phyloP scores from a whole-genome alignment of 345 rosid genomes.

The Citrus sinensis region DNA sequence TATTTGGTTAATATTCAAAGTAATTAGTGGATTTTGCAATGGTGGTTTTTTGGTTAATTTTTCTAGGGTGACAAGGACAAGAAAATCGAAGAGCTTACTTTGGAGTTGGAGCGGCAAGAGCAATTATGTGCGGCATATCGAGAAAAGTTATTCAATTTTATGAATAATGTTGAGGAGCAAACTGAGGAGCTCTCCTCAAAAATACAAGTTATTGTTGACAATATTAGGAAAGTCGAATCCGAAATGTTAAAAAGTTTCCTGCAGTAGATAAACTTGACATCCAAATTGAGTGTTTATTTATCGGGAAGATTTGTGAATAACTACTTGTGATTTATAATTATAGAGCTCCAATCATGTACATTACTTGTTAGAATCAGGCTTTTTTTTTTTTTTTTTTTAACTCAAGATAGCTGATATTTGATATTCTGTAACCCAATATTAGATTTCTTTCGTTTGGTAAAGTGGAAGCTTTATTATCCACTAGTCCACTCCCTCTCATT shows the following conservation, averaged over 20 bases:
- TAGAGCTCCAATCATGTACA: constrained; percentile 3
- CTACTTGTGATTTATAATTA: not conserved
- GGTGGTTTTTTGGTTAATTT: constrained; percentile 7
- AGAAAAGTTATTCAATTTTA: constrained; percentile 49
- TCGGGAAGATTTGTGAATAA: constrained; percentile 4
- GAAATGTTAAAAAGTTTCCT: constrained; percentile 31
- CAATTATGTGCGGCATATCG: constrained; percentile 46
- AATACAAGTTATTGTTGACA: constrained; percentile 48
- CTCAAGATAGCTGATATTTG: not conserved
- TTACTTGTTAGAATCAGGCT: not conserved
- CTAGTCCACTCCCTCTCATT: not conserved
- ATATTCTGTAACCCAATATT: not conserved
- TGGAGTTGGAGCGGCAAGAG: constrained; percentile 56
- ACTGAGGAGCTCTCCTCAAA: constrained; percentile 58
- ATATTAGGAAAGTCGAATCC: constrained; percentile 54
- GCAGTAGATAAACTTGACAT: constrained; percentile 27
- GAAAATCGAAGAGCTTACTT: constrained; percentile 57
- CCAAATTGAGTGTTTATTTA: constrained; percentile 1
- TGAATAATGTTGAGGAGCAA: constrained; percentile 54
- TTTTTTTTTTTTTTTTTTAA: not conserved
- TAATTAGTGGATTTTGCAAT: not conserved
- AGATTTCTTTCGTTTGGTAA: not conserved
- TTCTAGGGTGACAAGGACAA: constrained; percentile 66
- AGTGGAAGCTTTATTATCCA: not conserved
- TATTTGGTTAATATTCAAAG: not conserved